Base-by-base conservation (phyloP, 768 basidiomycete species). In the Lactarius pseudohatsudake region DNA sequence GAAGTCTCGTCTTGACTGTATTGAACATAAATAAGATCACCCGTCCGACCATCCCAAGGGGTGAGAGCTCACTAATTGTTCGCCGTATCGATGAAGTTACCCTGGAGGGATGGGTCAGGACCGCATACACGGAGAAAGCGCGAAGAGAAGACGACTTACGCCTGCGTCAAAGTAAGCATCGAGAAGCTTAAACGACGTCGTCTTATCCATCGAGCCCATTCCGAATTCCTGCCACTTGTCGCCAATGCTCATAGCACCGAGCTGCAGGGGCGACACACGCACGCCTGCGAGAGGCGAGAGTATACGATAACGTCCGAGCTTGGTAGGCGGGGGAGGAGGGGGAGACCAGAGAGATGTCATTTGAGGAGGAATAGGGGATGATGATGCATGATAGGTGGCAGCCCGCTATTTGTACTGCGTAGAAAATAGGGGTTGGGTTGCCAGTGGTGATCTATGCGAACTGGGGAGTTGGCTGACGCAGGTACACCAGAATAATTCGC, bases 1-100 rank as follows among this genome's bases (percentile, higher is more conserved):
- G 84, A 85, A n/a, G 79, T 72, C 66, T 82, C 85, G 64, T 85
- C 80, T 68, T 87, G 84, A 62, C 81, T 83, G 10, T 20, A 41
- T 26, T 50, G n/a, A 20, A 22, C 59, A 3, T 18, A 6, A 36
- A 26, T n/a, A 9, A 45, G 15, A 8, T 30, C 8, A 32, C 0
- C 18, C 26, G 16, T 38, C n/a, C 10, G 34, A 47, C 50, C 57
- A 0, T n/a, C 36, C 5, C 16, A 15, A 8, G 9, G 5, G 11
- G 4, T 16, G 18, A 66, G 38, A 28, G 59, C 78, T 68, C 54
- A 80, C 79, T 84, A 84, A 69, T 71, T 74, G 61, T 81, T 83
- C 15, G 82, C 78, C 2, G 82, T 82, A 36, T 82, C 67, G n/a
- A 84, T 80, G 64, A 83, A 80, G 73, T 84, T 84, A 0, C 84